Conservation (phyloP, 768 basidiomycete genomes). For the Serendipita sp. region DNA sequence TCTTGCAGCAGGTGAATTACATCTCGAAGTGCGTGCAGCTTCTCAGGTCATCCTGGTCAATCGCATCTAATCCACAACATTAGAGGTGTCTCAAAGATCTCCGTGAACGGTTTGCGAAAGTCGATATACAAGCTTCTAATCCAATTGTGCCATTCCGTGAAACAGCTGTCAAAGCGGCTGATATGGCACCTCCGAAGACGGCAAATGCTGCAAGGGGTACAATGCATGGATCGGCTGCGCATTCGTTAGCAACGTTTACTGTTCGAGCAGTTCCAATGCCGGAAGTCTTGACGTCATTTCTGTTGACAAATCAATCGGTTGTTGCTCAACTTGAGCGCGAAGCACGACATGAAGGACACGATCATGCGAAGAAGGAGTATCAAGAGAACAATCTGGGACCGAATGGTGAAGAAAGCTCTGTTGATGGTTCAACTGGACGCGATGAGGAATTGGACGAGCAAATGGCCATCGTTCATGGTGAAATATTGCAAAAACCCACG, state of each 20-base stretch:
- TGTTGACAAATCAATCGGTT: conserved; percentile 52
- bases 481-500: conserved; percentile 43
- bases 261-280: conserved; percentile 77
- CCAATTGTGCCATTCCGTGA: conserved; percentile 98
- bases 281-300: conserved; percentile 49
- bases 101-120: conserved; percentile 84
- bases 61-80: not conserved
- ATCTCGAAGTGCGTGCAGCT: conserved; percentile 56
- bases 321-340: conserved; percentile 46
- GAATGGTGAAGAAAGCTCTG: no score
- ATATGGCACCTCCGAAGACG: conserved; percentile 78
- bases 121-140: conserved; percentile 85
- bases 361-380: conserved; percentile 12
- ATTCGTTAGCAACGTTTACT: conserved; percentile 62
- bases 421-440: not conserved
- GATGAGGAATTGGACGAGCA: conserved; percentile 25
- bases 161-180: conserved; percentile 73
- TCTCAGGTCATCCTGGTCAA: not conserved
- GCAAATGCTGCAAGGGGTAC: conserved; percentile 59
- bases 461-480: conserved; percentile 36
- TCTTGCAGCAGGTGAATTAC: conserved; percentile 86
- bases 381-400: conserved; percentile 10
- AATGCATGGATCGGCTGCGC: conserved; percentile 49
- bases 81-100: conserved; percentile 93
- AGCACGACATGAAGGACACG: conserved; percentile 15